phyloP scores from a whole-genome alignment of 2,329 filamentous ascomycete species.

The Byssothecium circinans region DNA sequence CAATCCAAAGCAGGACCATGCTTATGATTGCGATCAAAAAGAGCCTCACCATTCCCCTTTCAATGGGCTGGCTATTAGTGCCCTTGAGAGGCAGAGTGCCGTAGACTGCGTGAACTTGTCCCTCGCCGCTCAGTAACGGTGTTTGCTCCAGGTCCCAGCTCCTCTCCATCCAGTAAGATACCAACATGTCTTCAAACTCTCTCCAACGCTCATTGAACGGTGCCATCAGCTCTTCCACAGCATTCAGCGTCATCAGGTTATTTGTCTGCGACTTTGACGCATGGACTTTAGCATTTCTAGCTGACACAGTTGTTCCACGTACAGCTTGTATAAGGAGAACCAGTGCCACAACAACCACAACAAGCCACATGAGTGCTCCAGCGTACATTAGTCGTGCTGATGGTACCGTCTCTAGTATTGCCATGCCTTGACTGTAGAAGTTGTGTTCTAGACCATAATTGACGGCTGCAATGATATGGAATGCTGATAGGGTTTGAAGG shows the following conservation, averaged over 20 bases:
- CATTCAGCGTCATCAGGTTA: slow-evolving; percentile 4
- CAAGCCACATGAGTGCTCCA: slow-evolving; percentile 33
- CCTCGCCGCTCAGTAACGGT: slow-evolving; percentile 5
- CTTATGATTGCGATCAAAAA: slow-evolving; percentile 13
- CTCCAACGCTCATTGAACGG: slow-evolving; percentile 4
- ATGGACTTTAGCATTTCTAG: too few relatives aligned
- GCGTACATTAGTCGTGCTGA: slow-evolving; percentile 32
- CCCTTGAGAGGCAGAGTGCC: slow-evolving; percentile 14
- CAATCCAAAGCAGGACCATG: slow-evolving; percentile 26
- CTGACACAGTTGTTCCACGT: slow-evolving; percentile 1
- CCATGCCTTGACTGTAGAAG: slow-evolving; percentile 27
- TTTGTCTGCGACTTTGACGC: too few relatives aligned
- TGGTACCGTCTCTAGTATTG: slow-evolving; percentile 10
- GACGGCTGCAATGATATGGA: slow-evolving; percentile 28
- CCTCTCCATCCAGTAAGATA: slow-evolving; percentile 9
- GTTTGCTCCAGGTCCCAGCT: slow-evolving; percentile 9
- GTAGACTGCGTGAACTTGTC: slow-evolving; percentile 9
- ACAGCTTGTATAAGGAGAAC: slow-evolving; percentile 8
- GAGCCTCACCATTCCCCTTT: slow-evolving; percentile 10
- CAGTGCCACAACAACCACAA: slow-evolving; percentile 10
- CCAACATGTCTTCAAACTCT: slow-evolving; percentile 8
- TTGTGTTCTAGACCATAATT: slow-evolving; percentile 30
- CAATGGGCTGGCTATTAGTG: background rate
- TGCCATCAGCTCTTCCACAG: slow-evolving; percentile 4
- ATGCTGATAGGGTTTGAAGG: slow-evolving; percentile 26